Evolutionary conservation across 2,329 filamentous ascomycete genomes (phyloP), one percentile per base, ranked within the genome.

Genomic region (Chaetomium strumarium): DNA sequence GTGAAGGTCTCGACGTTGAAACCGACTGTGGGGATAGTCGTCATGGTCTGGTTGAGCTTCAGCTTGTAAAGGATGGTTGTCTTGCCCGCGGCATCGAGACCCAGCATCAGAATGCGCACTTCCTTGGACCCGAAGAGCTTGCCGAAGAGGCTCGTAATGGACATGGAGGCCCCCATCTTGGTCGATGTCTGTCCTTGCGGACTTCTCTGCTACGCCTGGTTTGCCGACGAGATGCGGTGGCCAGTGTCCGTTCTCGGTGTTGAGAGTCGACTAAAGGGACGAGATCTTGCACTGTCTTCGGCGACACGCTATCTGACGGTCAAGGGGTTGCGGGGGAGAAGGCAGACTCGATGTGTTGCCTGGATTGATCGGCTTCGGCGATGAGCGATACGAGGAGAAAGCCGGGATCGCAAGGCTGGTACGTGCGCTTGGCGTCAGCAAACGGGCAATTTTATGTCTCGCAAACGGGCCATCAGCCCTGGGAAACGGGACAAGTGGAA

Each of bases 1-100:
- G 91, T 95, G 66, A 97, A 91, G 5, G 90, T 95, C 79, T 97
- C 92, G 72, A 97, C 93, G 80, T 97, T 97, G 81, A 97, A 97
- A 63, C 92, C 93, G 64, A 99, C 93, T 33, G 93, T 99, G 43
- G 93, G 93, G 68, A 97, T 97, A 48, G 93, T 97, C 57, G 93
- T 97, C 66, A 97, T 91, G 69, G 95, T 91, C 78, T 97, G 90
- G 73, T 92, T 91, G 56, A 97, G 84, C 82, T 97, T 97, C 68
- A 99, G 81, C 80, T 96, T 97, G 82, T 97, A 99, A 58, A 99
- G 85, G 67, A 97, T 97, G 52, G 93, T 97, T 44, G 93, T 99
- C 80, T 99, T 99, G 78, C 93, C 93, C 62, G 93, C 93, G 61
- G 93, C 93, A 75, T 99, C 93, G 65, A 97, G 83, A 65, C 93